These are phyloP conservation scores for Biscogniauxia mediterranea DNA, from an alignment of 2,329 filamentous ascomycete species.

Conservation along the genomic window DNA sequence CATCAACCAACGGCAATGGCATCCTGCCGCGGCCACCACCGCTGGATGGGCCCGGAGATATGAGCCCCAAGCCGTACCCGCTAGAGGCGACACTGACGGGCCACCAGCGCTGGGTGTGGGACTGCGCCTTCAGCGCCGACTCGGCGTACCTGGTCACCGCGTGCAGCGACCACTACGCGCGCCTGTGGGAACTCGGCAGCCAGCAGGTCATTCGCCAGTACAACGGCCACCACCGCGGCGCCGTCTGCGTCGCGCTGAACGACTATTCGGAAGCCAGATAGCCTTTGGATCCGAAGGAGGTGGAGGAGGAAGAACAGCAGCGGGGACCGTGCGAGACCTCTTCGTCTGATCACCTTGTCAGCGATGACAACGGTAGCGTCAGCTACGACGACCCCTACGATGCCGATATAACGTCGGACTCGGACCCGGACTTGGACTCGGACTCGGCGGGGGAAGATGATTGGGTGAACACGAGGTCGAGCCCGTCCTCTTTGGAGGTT, in stretches of 20 bases:
- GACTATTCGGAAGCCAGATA: conserved; percentile 67
- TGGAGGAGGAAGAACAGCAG: neutral
- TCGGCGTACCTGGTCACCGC: conserved; percentile 91
- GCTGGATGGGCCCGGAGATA: conserved; percentile 32
- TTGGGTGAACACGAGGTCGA: too few species aligned
- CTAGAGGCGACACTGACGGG: conserved; percentile 84
- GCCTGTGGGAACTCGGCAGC: conserved; percentile 83
- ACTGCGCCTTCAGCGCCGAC: conserved; percentile 92
- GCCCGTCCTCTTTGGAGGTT: neutral
- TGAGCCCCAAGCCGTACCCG: conserved; percentile 61
- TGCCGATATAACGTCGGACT: too few species aligned
- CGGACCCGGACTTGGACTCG: too few species aligned
- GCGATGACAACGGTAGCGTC: too few species aligned
- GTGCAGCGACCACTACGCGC: conserved; percentile 89
- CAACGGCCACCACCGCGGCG: conserved; percentile 88
- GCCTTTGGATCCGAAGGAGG: neutral
- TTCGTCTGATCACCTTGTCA: too few species aligned
- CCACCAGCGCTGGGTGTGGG: conserved; percentile 97
- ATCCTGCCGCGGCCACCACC: conserved; percentile 1
- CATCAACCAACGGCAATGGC: neutral
- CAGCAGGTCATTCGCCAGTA: conserved; percentile 93
- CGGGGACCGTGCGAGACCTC: too few species aligned
- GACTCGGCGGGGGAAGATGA: too few species aligned
- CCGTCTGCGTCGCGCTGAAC: conserved; percentile 89
- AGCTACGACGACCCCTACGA: too few species aligned